A percentile compares a stretch with the other conserved stretches of the same genome.
These are phyloP conservation scores for Citrus reticulata DNA, from an alignment of 345 rosid species.

Conservation along the genomic window DNA sequence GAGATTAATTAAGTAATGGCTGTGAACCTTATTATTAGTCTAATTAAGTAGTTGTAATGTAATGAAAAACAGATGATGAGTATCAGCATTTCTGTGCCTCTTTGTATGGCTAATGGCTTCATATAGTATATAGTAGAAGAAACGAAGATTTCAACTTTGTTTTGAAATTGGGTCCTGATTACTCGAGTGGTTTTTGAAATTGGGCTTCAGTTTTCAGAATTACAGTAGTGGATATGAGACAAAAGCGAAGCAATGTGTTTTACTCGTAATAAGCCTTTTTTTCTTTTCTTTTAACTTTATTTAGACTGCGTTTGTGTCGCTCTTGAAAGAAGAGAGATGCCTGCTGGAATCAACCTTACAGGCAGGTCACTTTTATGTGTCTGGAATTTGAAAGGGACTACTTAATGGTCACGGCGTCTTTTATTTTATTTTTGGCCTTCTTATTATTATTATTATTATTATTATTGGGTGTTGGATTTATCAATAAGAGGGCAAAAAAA, in stretches of 20 bases:
- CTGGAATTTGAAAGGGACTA: not conserved
- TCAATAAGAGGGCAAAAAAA: not conserved
- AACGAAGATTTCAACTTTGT: not conserved
- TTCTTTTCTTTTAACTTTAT: not conserved
- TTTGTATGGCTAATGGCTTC: not conserved
- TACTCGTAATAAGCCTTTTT: no score
- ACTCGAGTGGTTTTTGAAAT: not conserved
- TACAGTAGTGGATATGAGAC: not conserved
- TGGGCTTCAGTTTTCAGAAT: no score
- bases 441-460: no score
- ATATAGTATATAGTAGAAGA: not conserved
- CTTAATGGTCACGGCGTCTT: not conserved
- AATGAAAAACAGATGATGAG: slow-evolving; percentile 18
- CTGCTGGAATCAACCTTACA: not conserved
- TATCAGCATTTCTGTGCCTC: not conserved
- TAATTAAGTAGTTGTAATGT: slow-evolving; percentile 11
- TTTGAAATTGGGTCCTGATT: not conserved
- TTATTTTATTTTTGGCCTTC: not conserved
- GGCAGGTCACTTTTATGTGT: not conserved
- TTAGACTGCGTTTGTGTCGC: not conserved
- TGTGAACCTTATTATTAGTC: slow-evolving; percentile 15
- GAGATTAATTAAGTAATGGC: slow-evolving; percentile 8
- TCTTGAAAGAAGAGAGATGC: not conserved
- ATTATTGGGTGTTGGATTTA: not conserved
- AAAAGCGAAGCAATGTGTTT: not conserved